Conservation (phyloP, 2,329 filamentous ascomycete genomes). For the Penicillium verrucosum region DNA sequence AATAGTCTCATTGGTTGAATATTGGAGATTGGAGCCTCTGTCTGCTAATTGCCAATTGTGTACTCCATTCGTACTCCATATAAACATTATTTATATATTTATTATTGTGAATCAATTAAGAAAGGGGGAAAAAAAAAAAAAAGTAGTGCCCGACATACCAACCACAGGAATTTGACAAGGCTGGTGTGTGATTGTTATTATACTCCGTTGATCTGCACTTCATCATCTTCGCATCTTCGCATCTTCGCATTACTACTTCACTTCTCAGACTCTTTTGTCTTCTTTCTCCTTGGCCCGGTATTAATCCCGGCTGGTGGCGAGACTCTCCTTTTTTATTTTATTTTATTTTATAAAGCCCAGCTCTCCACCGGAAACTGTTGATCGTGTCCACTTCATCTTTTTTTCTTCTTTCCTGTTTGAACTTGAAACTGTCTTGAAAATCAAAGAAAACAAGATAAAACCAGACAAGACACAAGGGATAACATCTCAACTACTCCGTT, state of each 20-base stretch:
- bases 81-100: not conserved
- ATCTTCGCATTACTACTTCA: not conserved
- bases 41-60: not conserved
- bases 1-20: not conserved
- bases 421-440: not conserved
- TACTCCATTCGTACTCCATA: not conserved
- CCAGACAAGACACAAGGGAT: too few relatives aligned
- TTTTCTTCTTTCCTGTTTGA: too few relatives aligned
- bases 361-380: not conserved
- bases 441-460: not conserved
- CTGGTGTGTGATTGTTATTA: slow-evolving; percentile 1
- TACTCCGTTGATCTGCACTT: not conserved
- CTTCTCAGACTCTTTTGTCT: not conserved
- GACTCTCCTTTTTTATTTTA: not conserved
- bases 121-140: not conserved
- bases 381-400: not conserved
- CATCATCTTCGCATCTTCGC: too few relatives aligned
- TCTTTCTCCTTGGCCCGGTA: not conserved
- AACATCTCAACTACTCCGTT: too few relatives aligned
- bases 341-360: not conserved
- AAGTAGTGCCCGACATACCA: slow-evolving; percentile 7
- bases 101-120: not conserved
- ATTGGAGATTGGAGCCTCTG: slow-evolving; percentile 1
- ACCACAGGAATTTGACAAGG: slow-evolving; percentile 7
- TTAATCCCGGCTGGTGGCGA: slow-evolving; percentile 5